Conservation (phyloP, 2,329 filamentous ascomycete species). For the Pseudocercospora ulei region DNA sequence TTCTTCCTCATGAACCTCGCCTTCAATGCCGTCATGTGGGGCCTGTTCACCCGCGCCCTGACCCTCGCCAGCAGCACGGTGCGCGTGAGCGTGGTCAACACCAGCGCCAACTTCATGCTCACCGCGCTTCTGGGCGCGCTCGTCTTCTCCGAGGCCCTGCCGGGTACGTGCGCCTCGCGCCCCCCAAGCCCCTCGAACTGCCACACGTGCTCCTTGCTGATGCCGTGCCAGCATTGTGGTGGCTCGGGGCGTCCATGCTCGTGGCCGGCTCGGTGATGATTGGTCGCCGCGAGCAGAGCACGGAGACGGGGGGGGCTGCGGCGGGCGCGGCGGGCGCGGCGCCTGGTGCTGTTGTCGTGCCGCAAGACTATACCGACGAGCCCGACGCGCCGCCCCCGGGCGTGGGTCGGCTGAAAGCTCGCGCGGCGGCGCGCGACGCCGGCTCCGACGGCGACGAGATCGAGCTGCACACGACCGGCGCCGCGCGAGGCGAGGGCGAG, state of each 20-base stretch:
- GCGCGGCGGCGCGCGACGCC: conserved; percentile 1
- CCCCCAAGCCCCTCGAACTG: background rate
- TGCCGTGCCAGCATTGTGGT: conserved; percentile 51
- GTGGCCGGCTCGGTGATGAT: conserved; percentile 71
- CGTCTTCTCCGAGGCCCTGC: conserved; percentile 62
- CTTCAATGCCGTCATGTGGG: conserved; percentile 78
- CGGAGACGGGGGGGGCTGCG: conserved; percentile 25
- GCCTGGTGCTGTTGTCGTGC: conserved; percentile 10
- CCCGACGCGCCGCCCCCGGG: conserved; percentile 29
- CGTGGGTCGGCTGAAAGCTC: conserved; percentile 9
- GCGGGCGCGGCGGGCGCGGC: conserved; percentile 21
- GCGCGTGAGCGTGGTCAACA: conserved; percentile 73
- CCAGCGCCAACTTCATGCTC: conserved; percentile 69
- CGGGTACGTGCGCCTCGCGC: conserved; percentile 36
- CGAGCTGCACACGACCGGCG: conserved; percentile 2
- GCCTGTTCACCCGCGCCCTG: conserved; percentile 69
- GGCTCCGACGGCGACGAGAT: conserved; percentile 4
- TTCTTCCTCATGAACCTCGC: conserved; percentile 67
- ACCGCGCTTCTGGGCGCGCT: conserved; percentile 61
- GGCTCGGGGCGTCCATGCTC: conserved; percentile 60
- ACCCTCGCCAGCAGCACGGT: conserved; percentile 64
- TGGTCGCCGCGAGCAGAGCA: conserved; percentile 55
- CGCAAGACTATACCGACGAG: conserved; percentile 28
- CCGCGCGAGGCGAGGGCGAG: background rate
- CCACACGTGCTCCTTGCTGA: background rate